Percentiles rank a stretch among this genome's conserved stretches.
phyloP scores from a whole-genome alignment of 768 basidiomycete species.

The Hypholoma sublateritium region DNA sequence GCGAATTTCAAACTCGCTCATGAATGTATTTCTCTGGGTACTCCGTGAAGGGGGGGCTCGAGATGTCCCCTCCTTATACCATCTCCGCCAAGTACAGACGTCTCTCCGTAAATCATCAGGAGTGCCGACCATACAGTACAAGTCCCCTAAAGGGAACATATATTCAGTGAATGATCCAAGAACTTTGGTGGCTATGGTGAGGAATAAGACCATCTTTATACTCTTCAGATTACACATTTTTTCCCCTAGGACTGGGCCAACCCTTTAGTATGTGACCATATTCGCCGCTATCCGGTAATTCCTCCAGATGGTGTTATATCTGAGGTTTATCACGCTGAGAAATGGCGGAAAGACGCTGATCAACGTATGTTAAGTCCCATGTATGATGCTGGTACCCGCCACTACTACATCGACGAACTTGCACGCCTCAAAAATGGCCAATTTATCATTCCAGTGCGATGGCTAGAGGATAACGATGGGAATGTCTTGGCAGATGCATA shows the following conservation, averaged over 20 bases:
- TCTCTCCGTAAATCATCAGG: constrained; percentile 7
- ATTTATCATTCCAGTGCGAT: constrained; percentile 21
- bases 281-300: constrained; percentile 28
- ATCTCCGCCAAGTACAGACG: constrained; percentile 19
- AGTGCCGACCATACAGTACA: constrained; percentile 13
- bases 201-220: background rate
- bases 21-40: constrained; percentile 27
- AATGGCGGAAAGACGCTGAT: constrained; percentile 16
- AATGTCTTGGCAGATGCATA: constrained; percentile 20
- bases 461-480: constrained; percentile 21
- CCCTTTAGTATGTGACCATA: constrained; percentile 21
- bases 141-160: constrained; percentile 21
- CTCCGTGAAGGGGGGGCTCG: constrained; percentile 19
- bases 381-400: constrained; percentile 14
- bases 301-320: constrained; percentile 21
- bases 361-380: constrained; percentile 14
- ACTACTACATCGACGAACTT: constrained; percentile 20
- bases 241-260: constrained; percentile 3
- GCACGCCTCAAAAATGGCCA: constrained; percentile 12
- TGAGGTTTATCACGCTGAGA: constrained; percentile 15
- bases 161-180: constrained; percentile 25
- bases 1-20: constrained; percentile 21
- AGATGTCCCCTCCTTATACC: constrained; percentile 24
- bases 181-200: constrained; percentile 18
- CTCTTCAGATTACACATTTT: background rate